Conservation (phyloP, 495 filamentous ascomycete species). For the Acidomyces sp. region DNA sequence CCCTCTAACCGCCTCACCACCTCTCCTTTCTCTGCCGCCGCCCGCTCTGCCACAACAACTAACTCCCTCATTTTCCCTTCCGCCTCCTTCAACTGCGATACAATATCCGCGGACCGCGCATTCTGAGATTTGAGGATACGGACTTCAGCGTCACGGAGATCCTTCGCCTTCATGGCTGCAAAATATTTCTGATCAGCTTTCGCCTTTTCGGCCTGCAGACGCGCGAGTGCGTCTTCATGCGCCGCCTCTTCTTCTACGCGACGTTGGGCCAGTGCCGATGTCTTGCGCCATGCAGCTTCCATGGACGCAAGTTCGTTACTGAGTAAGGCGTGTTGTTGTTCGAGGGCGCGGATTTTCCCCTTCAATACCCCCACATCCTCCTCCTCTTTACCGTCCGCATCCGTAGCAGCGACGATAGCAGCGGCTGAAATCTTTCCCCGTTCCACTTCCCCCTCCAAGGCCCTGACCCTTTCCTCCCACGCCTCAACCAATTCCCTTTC, state of each 20-base stretch:
- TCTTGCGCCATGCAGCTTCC: conserved; percentile 75
- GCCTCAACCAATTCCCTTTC: conserved; percentile 66
- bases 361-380: conserved; percentile 56
- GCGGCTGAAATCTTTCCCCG: conserved; percentile 47
- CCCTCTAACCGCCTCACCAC: conserved; percentile 49
- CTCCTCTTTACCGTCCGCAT: conserved; percentile 36
- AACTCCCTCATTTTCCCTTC: conserved; percentile 48
- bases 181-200: conserved; percentile 99
- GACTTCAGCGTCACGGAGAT: conserved; percentile 63
- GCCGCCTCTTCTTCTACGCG: conserved; percentile 65
- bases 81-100: conserved; percentile 80
- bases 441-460: conserved; percentile 69
- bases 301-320: conserved; percentile 76
- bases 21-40: conserved; percentile 66
- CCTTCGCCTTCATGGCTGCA: conserved; percentile 82
- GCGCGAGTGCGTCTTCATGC: conserved; percentile 64
- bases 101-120: conserved; percentile 81
- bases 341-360: conserved; percentile 54
- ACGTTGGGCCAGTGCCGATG: conserved; percentile 65
- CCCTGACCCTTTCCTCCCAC: conserved; percentile 57
- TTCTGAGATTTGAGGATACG: conserved; percentile 67
- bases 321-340: conserved; percentile 67
- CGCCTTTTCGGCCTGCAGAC: conserved; percentile 71
- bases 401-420: conserved; percentile 30
- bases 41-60: conserved; percentile 78